Conservation (phyloP, 164 flowering plant species). For the Annona cherimola region DNA sequence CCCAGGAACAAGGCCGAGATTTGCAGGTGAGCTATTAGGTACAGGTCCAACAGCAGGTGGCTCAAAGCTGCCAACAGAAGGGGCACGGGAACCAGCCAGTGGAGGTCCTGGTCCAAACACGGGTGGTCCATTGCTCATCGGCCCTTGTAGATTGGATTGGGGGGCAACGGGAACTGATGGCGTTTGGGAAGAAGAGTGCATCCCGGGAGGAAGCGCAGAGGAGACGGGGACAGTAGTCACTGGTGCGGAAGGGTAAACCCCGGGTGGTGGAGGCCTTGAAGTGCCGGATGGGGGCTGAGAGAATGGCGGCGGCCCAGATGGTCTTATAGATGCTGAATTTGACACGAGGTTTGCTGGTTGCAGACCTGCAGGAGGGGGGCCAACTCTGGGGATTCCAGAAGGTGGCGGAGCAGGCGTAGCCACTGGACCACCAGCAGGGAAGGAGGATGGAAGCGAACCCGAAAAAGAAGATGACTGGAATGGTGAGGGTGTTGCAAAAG, state of each 20-base stretch:
- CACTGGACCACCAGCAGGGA: slow-evolving; percentile 21
- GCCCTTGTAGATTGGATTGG: slow-evolving; percentile 24
- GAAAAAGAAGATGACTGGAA: slow-evolving; percentile 21
- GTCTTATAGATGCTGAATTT: slow-evolving; percentile 37
- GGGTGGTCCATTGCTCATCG: slow-evolving; percentile 60
- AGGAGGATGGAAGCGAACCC: slow-evolving; percentile 16
- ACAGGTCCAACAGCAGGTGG: slow-evolving; percentile 49
- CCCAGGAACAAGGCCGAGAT: slow-evolving; percentile 16
- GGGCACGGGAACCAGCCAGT: slow-evolving; percentile 36
- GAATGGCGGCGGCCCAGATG: slow-evolving; percentile 42
- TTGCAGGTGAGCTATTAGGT: slow-evolving; percentile 16
- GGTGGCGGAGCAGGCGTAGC: slow-evolving; percentile 32
- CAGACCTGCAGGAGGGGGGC: slow-evolving; percentile 27
- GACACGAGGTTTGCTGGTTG: slow-evolving; percentile 33
- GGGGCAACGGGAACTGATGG: slow-evolving; percentile 33
- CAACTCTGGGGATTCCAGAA: slow-evolving; percentile 28
- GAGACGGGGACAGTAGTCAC: no score
- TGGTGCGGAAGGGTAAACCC: slow-evolving; percentile 30
- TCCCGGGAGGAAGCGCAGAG: no score
- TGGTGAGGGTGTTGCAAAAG: slow-evolving; percentile 34
- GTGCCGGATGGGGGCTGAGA: slow-evolving; percentile 42
- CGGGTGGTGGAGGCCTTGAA: slow-evolving; percentile 37
- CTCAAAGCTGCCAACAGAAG: slow-evolving; percentile 29
- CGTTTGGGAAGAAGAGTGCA: no score
- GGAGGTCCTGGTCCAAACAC: slow-evolving; percentile 24